These are phyloP conservation scores for Digitaria exilis DNA, from an alignment of 202 grass and related monocot species.

Conservation along the genomic window DNA sequence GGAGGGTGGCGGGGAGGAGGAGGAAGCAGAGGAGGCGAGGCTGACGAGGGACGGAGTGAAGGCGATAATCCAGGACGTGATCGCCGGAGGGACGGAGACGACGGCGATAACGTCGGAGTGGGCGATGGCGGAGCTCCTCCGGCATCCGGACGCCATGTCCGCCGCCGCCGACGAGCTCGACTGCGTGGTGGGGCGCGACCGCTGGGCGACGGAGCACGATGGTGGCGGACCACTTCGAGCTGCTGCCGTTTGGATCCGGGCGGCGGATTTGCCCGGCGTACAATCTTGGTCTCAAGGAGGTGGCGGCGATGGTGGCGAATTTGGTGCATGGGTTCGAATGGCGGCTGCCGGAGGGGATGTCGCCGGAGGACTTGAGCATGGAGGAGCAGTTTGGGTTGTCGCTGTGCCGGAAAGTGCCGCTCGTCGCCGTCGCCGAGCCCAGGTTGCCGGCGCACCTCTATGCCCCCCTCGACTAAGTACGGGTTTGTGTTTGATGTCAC, in stretches of 20 bases:
- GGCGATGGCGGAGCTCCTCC: constrained; percentile 55
- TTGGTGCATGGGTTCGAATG: not conserved
- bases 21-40: constrained; percentile 19
- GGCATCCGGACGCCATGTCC: constrained; percentile 22
- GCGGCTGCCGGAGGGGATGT: constrained; percentile 5
- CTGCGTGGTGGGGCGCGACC: constrained; percentile 38
- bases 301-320: not conserved
- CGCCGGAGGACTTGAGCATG: not conserved
- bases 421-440: not conserved
- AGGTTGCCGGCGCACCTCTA: constrained; percentile 5
- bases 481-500: no score
- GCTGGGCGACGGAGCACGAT: constrained; percentile 38
- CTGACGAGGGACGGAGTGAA: constrained; percentile 38
- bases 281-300: not conserved
- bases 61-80: constrained; percentile 45
- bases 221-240: not conserved
- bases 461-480: not conserved
- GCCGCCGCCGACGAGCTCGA: constrained; percentile 50
- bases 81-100: constrained; percentile 61
- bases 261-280: not conserved
- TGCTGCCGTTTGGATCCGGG: not conserved
- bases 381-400: not conserved
- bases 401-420: not conserved
- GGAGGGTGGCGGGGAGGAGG: not conserved
- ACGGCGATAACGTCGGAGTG: constrained; percentile 52